Conservation (phyloP, 2,329 filamentous ascomycete genomes). For the Aspergillus intermedius region DNA sequence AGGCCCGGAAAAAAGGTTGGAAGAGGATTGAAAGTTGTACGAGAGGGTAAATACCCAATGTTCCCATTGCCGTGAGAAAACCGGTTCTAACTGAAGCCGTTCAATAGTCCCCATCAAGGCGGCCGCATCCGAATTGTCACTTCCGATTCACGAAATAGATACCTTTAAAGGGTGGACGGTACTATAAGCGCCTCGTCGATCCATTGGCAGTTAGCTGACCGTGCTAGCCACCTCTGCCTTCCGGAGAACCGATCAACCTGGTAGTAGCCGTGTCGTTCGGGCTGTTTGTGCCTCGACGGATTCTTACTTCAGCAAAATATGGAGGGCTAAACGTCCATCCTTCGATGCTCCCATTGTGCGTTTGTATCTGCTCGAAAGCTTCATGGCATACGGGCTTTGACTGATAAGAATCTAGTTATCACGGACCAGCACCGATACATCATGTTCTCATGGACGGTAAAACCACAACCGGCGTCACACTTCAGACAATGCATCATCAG, state of each 20-base stretch:
- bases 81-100: slow-evolving; percentile 1
- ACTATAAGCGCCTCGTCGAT: slow-evolving; percentile 22
- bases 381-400: neutral
- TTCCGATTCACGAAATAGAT: slow-evolving; percentile 68
- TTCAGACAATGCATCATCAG: slow-evolving; percentile 76
- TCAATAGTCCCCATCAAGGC: slow-evolving; percentile 64
- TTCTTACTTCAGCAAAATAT: slow-evolving; percentile 65
- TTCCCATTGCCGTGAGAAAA: neutral
- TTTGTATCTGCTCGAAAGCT: slow-evolving; percentile 1
- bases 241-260: slow-evolving; percentile 56
- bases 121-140: slow-evolving; percentile 55
- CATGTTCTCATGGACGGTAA: slow-evolving; percentile 66
- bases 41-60: slow-evolving; percentile 49
- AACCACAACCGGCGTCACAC: slow-evolving; percentile 62
- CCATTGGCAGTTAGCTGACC: slow-evolving; percentile 12
- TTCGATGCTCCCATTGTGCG: slow-evolving; percentile 76
- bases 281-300: slow-evolving; percentile 71
- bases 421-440: slow-evolving; percentile 79
- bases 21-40: slow-evolving; percentile 62
- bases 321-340: slow-evolving; percentile 92
- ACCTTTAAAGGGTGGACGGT: slow-evolving; percentile 79
- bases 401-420: slow-evolving; percentile 49
- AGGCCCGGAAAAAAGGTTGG: slow-evolving; percentile 72
- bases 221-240: slow-evolving; percentile 47
- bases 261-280: slow-evolving; percentile 93